Base-by-base conservation (phyloP, 345 rosid species). In the Cardamine resedifolia region DNA sequence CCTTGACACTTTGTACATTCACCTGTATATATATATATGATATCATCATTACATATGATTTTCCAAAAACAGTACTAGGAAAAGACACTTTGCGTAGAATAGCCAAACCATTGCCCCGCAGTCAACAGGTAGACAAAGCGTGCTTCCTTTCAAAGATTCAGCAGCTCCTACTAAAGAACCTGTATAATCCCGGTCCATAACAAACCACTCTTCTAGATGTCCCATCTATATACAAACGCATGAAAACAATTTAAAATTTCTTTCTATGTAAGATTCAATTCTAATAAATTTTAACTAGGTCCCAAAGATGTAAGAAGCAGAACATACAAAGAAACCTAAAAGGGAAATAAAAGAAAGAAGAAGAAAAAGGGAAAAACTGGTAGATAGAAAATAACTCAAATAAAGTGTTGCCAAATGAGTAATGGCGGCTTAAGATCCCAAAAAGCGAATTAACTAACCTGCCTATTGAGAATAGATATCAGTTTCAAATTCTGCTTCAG, bases 101-200 rank as follows among this genome's bases (percentile, higher is more conserved):
- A 38, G 27, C 19, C 71, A 73, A 75, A 95, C 97, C 88, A 80
- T 85, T 62, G 96, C 96, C 23, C 90, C 93, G 27, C 80, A 75
- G 70, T 85, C 86, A 77, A 92, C 87, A 24, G 99, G 99, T 73
- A 91, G 90, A 60, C 89, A 91, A 44, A 91, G 87, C 28, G 90
- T 91, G 86, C 93, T 95, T 34, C 91, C 91, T 76, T 76, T 80
- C 77, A 95, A 75, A 57, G 96, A 89, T 81, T 90, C 87, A 43
- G 74, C 82, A 72, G 91, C 96, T 63, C 90, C 96, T 58, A 84
- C 78, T 59, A 95, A 75, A 34, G 97, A 89, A 78, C 83, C 28
- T 47, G 83, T 84, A 73, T 83, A 86, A 65, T 90, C 90, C 26
- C 66, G 75, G 38, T 95, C 92, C 73, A 85, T 28, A 15, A 76